Evolutionary conservation across 2,329 filamentous ascomycete species (phyloP), one percentile per base, ranked within the genome.

Genomic region (Triangularia verruculosa): DNA sequence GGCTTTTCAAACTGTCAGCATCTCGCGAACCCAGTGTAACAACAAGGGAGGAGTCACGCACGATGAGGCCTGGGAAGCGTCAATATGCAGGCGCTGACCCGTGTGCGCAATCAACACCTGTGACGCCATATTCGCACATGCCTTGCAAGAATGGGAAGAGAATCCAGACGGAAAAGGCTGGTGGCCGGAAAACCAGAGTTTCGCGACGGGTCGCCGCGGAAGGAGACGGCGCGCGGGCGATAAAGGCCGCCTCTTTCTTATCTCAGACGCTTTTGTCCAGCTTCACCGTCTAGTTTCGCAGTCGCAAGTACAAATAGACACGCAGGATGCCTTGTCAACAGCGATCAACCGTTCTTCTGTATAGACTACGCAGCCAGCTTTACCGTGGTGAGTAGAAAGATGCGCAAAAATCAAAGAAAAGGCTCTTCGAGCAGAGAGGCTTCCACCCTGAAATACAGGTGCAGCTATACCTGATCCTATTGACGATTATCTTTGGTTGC

Each of bases 81-180:
- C 91, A 76, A 91, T 85, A 76, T 88, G 84, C 75, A 97, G 84
- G 79, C 89, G 89, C 83, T 92, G 89, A 82, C 94, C 94, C 78
- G 91, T 93, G 80, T 96, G 93, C 84, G 92, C 93, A 75, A 97
- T 89, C 82, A 92, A 91, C 78, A 97, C 89, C 80, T 92, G 88
- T 76, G 94, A 86, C 81, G 91, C 90, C 92, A 96, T 96, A 79
- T 82, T 85, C 79, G 80, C 79, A 79, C 82, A 84, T 83, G 73
- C 78, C 78, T 71, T 65, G n/a, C 51, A 54, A 15, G 25, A 24
- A 12, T 27, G 4, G 17, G 9, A 54, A 54, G 6, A 11, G 4
- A 54, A 54, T 25, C 2, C 51, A 54, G 24, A 54, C 27, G 51
- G 24, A 15, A 47, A 47, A 47, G 39, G n/a, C 39, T 9, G 39